Evolutionary conservation across 2,329 filamentous ascomycete species (phyloP), one percentile per base, ranked within the genome.

Genomic region (Neonectria hederae): DNA sequence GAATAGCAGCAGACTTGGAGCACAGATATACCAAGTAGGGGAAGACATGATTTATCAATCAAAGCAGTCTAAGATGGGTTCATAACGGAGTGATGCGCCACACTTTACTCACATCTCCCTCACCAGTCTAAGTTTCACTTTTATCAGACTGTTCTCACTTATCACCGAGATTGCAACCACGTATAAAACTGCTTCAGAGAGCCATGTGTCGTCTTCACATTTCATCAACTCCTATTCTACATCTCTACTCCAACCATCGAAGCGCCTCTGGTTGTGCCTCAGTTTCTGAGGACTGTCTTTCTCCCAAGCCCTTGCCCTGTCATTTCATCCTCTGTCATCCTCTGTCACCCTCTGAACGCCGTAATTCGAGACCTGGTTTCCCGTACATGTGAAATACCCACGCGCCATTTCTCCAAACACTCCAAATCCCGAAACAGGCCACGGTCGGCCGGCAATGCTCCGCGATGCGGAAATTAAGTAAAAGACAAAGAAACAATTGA

Each of bases 401-500:
- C 62, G 57, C 73, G 63, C 71, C 73, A 58, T 63, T 70, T 72
- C 68, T 66, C 69, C 69, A 63, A 63, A 65, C 58, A 66, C 54
- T 58, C 55, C 62, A 49, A 63, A 32, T 54, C 32, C 32, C 54
- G 58, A 67, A 67, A 63, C 46, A 59, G 54, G 68, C 65, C 66
- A 60, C 63, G 53, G 52, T 63, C 28, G 55, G 60, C 62, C 69
- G 55, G 54, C 57, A 59, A 69, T 70, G 54, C 54, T 69, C 65
- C 60, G 46, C 43, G 59, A 54, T 64, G 65, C 62, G 59, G 40
- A 64, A 55, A 64, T 56, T 48, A 66, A 58, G 26, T 57, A 32
- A 66, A 58, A 56, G 59, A 35, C 54, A 65, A 42, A 55, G 26
- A 55, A 54, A 40, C 48, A 62, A 67, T 43, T 43, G 30, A 46